These are phyloP conservation scores for Pseudonectria buxi DNA, from an alignment of 2,329 filamentous ascomycete genomes.

Conservation along the genomic window DNA sequence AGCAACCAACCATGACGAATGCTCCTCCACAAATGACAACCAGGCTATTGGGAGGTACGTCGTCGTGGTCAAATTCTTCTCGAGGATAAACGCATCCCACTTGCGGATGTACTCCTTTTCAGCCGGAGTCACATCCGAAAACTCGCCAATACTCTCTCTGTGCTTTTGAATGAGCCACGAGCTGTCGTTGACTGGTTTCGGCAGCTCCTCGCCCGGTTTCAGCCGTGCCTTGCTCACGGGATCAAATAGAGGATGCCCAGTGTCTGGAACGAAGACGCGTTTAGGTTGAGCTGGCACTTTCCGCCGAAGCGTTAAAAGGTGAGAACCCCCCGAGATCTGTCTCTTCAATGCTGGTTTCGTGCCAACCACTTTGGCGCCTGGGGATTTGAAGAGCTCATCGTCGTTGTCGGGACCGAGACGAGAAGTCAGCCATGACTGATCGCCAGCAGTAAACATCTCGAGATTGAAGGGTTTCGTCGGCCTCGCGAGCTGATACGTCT, in stretches of 20 bases:
- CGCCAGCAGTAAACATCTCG: conserved; percentile 36
- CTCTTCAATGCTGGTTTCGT: conserved; percentile 20
- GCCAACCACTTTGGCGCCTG: conserved; percentile 12
- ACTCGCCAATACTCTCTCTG: conserved; percentile 50
- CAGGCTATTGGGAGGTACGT: conserved; percentile 47
- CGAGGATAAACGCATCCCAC: conserved; percentile 51
- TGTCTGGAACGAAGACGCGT: conserved; percentile 40
- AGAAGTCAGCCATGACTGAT: conserved; percentile 39
- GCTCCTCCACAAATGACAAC: conserved; percentile 43
- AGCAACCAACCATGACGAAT: conserved; percentile 45
- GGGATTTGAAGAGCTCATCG: conserved; percentile 20
- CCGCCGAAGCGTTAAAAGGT: conserved; percentile 3
- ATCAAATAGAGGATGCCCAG: conserved; percentile 49
- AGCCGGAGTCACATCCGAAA: conserved; percentile 44
- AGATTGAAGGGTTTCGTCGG: conserved; percentile 39
- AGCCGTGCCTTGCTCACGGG: conserved; percentile 48
- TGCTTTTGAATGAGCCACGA: conserved; percentile 54
- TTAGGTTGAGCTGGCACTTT: conserved; percentile 12
- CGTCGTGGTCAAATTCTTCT: conserved; percentile 43
- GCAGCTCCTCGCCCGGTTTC: conserved; percentile 41
- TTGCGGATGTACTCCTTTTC: conserved; percentile 54
- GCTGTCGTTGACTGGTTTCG: conserved; percentile 38
- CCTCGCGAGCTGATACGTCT: conserved; percentile 36
- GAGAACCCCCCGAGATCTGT: conserved; percentile 9
- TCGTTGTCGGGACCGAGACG: conserved; percentile 32